A percentile compares a stretch with the other conserved stretches of the same genome.
Evolutionary conservation across 345 rosid species (phyloP).

Genomic region (Schrenkiella parvula): DNA sequence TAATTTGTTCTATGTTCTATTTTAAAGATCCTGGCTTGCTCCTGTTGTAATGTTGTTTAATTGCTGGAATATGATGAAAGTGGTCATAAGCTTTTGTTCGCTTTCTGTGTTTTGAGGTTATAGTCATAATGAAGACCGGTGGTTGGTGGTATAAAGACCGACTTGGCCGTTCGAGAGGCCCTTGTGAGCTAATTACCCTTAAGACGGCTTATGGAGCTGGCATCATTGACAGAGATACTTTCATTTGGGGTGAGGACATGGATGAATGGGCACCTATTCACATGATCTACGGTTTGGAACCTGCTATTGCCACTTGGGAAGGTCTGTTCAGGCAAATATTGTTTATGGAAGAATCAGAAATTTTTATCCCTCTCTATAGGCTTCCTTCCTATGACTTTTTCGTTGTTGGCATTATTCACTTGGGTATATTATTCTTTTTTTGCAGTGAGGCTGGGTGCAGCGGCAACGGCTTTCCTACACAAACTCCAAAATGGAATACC

Average conservation of each 20-base stretch:
- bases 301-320: slow-evolving; percentile 95
- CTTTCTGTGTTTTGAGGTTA: neutral
- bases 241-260: slow-evolving; percentile 91
- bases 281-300: slow-evolving; percentile 91
- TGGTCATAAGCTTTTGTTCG: neutral
- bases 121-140: slow-evolving; percentile 83
- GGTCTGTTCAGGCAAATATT: slow-evolving; percentile 57
- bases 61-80: neutral
- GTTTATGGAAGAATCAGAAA: neutral
- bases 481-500: slow-evolving; percentile 87
- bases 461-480: slow-evolving; percentile 77
- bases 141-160: slow-evolving; percentile 93
- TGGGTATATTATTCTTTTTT: slow-evolving; percentile 1
- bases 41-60: neutral
- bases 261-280: slow-evolving; percentile 97
- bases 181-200: slow-evolving; percentile 76
- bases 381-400: neutral
- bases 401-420: neutral
- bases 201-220: slow-evolving; percentile 94
- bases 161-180: slow-evolving; percentile 87
- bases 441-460: slow-evolving; percentile 89
- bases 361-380: neutral
- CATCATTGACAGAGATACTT: slow-evolving; percentile 84
- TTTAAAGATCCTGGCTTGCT: neutral
- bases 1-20: neutral